Base-by-base conservation (phyloP, 352 stramenopile genomes). In the Pythium periplocum region DNA sequence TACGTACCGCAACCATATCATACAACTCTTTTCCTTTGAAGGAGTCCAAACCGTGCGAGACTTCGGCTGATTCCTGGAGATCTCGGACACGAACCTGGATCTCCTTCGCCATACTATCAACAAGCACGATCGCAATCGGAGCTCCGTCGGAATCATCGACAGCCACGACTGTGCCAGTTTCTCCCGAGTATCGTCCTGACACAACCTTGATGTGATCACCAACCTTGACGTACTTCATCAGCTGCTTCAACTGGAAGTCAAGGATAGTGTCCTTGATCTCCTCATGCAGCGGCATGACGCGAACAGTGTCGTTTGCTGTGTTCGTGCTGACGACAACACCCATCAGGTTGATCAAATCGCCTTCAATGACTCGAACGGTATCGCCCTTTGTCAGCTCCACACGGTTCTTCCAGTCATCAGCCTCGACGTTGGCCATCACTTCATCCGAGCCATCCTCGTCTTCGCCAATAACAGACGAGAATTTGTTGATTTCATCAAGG, bases 201-300 rank as follows among this genome's bases (percentile, higher is more conserved):
- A 96, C 76, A 26, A 96, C 87, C 68, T 96, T 96, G 61, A 96
- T 94, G 55, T 96, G 86, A 57, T 95, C 87, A 41, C 87, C 87
- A n/a, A 95, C 83, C 53, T 95, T 95, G 55, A 95, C 85, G 51
- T 91, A 93, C 58, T 95, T 95, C 76, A 95, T 92, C 48, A 95
- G 55, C 55, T 95, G 85, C 55, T 90, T 92, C 42, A 94, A 60
- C 63, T 93, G 82, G 61, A 95, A 95, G 54, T 95, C 85, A 38
- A 95, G 61, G 43, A 94, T 93, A 31, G 85, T 95, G 51, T 95
- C 85, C 58, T 94, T 95, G 59, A 95, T 95, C 56, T 95, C 85
- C 72, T 95, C 85, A 54, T 95, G 85, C 34, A 95, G 68, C 9
- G 85, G 85, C 83, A 95, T 95, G 33, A 95, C 85, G 35, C 83